Evolutionary conservation across 148 eudicot species (phyloP), one percentile per base, ranked within the genome.

Genomic region (Bassia scoparia): DNA sequence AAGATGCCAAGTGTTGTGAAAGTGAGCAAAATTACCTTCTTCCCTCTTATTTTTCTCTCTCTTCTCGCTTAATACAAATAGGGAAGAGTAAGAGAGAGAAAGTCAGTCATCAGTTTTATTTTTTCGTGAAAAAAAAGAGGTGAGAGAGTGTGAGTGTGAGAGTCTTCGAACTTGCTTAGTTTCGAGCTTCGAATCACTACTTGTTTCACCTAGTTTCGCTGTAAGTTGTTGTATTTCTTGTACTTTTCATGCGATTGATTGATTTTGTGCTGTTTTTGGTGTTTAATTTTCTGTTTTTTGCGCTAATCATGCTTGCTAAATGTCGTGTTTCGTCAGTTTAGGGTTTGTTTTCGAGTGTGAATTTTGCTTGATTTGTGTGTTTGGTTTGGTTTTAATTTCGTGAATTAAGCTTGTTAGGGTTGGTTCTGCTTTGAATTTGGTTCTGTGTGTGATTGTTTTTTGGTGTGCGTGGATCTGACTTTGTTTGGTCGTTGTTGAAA

Each of bases 331-430:
- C 60, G 23, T 44, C 50, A 66, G 55, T 60, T 48, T 81, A 85
- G 88, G 88, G 86, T 85, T 83, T 46, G 63, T 2, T 24, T n/a
- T 53, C 16, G 18, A 54, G 27, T 29, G 15, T 23, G 8, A 29
- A 29, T 67, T 74, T 18, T 61, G 69, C 8, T 75, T 37, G 43
- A 1, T 74, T 74, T 37, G 0, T 49, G 59, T 0, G 3, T 15
- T 55, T 55, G 37, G 29, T 49, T n/a, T 60, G 67, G 15, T 26
- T 33, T 0, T 80, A 23, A 27, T 29, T 56, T 61, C 13, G 43
- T 66, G n/a, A 10, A 43, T 52, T 59, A 7, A 43, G 52, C 21
- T 41, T 24, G 20, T 23, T 44, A 15, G n/a, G n/a, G 53, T 59
- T 70, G 20, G 15, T 26, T 21, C 34, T 38, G 30, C 0, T 5